Conservation (phyloP, 805 yeast species). For the Cyberlindnera maclurae region DNA sequence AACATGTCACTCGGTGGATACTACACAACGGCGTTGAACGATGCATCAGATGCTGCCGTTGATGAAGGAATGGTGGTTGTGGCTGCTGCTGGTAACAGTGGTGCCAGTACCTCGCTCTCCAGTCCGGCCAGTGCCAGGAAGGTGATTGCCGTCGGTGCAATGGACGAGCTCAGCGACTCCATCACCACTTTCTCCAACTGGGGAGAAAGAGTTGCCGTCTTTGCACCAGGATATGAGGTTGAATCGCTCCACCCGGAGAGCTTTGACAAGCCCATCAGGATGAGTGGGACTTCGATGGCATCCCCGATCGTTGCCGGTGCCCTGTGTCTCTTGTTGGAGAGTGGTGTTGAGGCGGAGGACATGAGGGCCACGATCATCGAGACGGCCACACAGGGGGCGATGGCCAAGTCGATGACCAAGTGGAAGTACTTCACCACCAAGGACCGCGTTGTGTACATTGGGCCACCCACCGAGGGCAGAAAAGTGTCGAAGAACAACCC, state of each 20-base stretch:
- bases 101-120: conserved; percentile 62
- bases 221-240: conserved; percentile 73
- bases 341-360: conserved; percentile 37
- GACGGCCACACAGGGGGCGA: conserved; percentile 32
- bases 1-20: conserved; percentile 78
- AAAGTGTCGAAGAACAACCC: neutral
- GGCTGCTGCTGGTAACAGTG: conserved; percentile 84
- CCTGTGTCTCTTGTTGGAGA: conserved; percentile 47
- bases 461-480: conserved; percentile 2
- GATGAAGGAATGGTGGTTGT: conserved; percentile 63
- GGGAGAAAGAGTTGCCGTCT: conserved; percentile 80
- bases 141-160: conserved; percentile 82
- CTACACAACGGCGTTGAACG: conserved; percentile 54
- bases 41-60: conserved; percentile 69
- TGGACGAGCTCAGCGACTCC: conserved; percentile 61
- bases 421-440: conserved; percentile 12
- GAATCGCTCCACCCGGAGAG: conserved; percentile 40
- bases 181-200: conserved; percentile 78
- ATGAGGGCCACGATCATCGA: conserved; percentile 36
- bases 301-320: conserved; percentile 66
- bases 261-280: conserved; percentile 17
- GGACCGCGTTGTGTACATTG: conserved; percentile 11
- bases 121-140: conserved; percentile 77
- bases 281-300: conserved; percentile 81
- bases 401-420: conserved; percentile 4